Evolutionary conservation across 1,284 basidiomycete species (phyloP).

Genomic region (Jaminaea rosea): DNA sequence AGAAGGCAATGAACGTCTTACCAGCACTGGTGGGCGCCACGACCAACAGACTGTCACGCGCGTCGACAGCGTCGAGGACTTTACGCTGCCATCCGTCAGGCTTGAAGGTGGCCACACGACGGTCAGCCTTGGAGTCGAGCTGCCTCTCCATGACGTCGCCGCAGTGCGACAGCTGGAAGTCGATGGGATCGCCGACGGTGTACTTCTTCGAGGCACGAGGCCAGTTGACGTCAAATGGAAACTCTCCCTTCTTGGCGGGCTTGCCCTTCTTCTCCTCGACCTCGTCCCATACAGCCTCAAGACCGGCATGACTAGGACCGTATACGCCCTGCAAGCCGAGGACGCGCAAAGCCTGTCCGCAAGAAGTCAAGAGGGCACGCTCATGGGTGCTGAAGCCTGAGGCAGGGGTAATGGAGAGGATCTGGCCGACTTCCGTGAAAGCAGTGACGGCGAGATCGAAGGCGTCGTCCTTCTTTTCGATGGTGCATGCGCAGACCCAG

Average conservation of each 20-base stretch:
- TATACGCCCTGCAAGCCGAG: background rate
- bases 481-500: background rate
- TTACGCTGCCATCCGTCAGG: conserved; percentile 64
- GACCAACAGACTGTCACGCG: conserved; percentile 57
- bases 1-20: conserved; percentile 66
- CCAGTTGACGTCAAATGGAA: conserved; percentile 2
- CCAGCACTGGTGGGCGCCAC: conserved; percentile 54
- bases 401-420: background rate
- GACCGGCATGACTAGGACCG: background rate
- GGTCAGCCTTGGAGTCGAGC: conserved; percentile 58
- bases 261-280: conserved; percentile 2
- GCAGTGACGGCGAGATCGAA: background rate
- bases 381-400: background rate
- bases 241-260: conserved; percentile 2
- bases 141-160: conserved; percentile 64
- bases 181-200: conserved; percentile 49
- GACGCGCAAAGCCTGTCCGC: background rate
- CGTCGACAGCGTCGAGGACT: conserved; percentile 60
- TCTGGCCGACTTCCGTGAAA: background rate
- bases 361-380: background rate
- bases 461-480: background rate
- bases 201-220: conserved; percentile 1
- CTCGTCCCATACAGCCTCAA: conserved; percentile 1
- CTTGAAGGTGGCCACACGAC: conserved; percentile 55
- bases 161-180: conserved; percentile 62